Conservation (phyloP, 2,329 filamentous ascomycete species). For the Calonectria multiphialidica region DNA sequence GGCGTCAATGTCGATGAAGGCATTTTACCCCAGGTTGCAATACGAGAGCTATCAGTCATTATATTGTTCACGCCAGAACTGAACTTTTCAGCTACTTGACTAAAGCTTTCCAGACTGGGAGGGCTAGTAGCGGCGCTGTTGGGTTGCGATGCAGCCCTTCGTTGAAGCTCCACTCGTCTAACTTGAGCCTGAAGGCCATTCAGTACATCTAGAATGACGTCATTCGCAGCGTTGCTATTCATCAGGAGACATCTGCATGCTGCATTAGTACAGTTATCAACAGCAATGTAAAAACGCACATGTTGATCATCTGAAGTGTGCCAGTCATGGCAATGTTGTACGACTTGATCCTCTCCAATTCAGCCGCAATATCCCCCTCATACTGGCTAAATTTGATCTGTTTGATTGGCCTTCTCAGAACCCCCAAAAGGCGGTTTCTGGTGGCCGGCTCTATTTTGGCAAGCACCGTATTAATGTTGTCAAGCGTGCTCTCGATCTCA, state of each 20-base stretch:
- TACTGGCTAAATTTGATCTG: neutral
- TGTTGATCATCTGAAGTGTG: constrained; percentile 15
- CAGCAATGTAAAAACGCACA: neutral
- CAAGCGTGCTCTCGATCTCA: neutral
- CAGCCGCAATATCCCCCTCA: neutral
- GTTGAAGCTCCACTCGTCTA: neutral
- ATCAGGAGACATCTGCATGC: neutral
- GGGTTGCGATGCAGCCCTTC: no score
- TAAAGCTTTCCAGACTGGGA: neutral
- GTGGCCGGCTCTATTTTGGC: neutral
- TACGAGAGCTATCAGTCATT: neutral
- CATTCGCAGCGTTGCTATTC: constrained; percentile 5
- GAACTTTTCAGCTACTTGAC: neutral
- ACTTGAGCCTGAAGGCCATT: neutral
- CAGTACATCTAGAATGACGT: neutral
- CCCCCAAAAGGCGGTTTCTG: neutral
- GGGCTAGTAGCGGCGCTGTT: neutral
- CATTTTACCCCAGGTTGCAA: neutral
- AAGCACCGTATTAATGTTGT: neutral
- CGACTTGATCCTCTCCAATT: neutral
- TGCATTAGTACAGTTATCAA: neutral
- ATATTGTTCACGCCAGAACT: neutral
- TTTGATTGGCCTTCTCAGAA: constrained; percentile 7
- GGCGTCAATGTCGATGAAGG: neutral
- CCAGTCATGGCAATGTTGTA: constrained; percentile 7